Conservation (phyloP, 805 yeast species). For the Myxozyma kluyveri region DNA sequence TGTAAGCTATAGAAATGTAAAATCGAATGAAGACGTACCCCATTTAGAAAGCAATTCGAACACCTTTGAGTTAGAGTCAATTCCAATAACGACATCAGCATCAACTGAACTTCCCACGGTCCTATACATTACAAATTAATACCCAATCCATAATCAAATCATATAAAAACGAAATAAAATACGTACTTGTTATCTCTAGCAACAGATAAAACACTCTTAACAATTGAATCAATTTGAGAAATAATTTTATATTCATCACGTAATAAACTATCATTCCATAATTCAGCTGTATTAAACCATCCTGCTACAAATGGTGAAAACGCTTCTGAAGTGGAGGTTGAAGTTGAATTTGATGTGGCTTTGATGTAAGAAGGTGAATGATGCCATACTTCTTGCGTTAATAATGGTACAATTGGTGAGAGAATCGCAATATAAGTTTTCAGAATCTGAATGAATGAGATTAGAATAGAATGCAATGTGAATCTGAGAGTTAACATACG, state of each 20-base stretch:
- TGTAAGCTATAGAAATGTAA: too few relatives aligned
- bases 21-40: slow-evolving; percentile 13
- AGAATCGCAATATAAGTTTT: slow-evolving; percentile 62
- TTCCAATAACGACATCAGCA: slow-evolving; percentile 45
- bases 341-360: too few relatives aligned
- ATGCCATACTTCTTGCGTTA: slow-evolving; percentile 88
- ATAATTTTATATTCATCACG: slow-evolving; percentile 48
- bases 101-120: slow-evolving; percentile 52
- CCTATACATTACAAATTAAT: slow-evolving; percentile 2
- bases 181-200: slow-evolving; percentile 52
- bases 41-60: slow-evolving; percentile 7
- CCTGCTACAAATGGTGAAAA: slow-evolving; percentile 51
- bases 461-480: neutral
- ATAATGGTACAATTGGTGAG: slow-evolving; percentile 77
- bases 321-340: slow-evolving; percentile 19
- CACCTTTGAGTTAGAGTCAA: slow-evolving; percentile 29
- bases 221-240: slow-evolving; percentile 48
- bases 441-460: slow-evolving; percentile 46
- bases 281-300: slow-evolving; percentile 43
- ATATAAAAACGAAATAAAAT: neutral
- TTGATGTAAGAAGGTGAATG: slow-evolving; percentile 43
- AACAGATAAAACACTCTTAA: slow-evolving; percentile 53
- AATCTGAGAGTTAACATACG: slow-evolving; percentile 6
- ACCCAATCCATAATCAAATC: neutral
- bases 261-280: slow-evolving; percentile 40